Conservation (phyloP, 2,329 filamentous ascomycete species). For the Sarocladiaceae sp. region DNA sequence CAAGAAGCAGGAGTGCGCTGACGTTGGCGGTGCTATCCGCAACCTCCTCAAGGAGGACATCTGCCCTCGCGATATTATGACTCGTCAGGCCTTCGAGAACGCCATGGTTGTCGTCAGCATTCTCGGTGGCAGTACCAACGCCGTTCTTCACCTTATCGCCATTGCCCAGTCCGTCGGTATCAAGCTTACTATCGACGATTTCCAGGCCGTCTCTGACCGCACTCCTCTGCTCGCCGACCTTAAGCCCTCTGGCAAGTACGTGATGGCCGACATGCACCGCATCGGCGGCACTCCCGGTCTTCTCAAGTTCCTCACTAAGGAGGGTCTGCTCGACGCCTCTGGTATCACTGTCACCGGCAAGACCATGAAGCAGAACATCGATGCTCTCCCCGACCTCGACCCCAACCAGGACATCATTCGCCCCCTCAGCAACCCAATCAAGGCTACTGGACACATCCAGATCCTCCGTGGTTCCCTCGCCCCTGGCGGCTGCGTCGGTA, state of each 20-base stretch:
- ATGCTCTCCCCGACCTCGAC: conserved; percentile 67
- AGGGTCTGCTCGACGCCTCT: conserved; percentile 72
- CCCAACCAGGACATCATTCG: conserved; percentile 84
- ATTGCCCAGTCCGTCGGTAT: conserved; percentile 77
- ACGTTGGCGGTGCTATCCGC: conserved; percentile 66
- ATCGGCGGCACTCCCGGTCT: conserved; percentile 83
- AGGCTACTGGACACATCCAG: conserved; percentile 78
- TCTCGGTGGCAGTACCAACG: conserved; percentile 79
- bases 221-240: conserved; percentile 76
- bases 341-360: conserved; percentile 81
- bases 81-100: conserved; percentile 74
- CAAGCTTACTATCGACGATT: conserved; percentile 79
- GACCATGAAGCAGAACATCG: conserved; percentile 76
- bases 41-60: conserved; percentile 72
- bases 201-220: conserved; percentile 73
- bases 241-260: conserved; percentile 80
- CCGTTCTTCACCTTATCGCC: conserved; percentile 77
- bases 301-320: conserved; percentile 79
- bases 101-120: conserved; percentile 80
- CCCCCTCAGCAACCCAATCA: conserved; percentile 66
- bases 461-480: conserved; percentile 84
- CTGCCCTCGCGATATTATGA: conserved; percentile 70
- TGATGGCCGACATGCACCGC: conserved; percentile 78
- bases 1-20: conserved; percentile 68
- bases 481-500: conserved; percentile 83